phyloP scores from a whole-genome alignment of 2,329 filamentous ascomycete genomes.

The Pezicula carpinea region DNA sequence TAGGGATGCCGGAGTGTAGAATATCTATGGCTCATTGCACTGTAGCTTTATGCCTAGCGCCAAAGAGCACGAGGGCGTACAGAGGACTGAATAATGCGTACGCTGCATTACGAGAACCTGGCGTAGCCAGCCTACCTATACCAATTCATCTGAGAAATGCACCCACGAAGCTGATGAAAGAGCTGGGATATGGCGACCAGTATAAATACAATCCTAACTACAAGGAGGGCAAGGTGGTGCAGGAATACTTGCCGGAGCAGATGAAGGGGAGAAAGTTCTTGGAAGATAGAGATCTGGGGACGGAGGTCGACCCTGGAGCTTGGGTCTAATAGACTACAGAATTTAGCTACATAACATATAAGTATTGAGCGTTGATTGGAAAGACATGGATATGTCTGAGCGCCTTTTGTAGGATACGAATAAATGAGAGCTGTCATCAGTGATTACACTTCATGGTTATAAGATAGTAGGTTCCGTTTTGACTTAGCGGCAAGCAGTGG shows the following conservation, averaged over 20 bases:
- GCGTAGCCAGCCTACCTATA: constrained; percentile 74
- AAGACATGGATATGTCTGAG: too few relatives aligned
- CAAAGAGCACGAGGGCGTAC: constrained; percentile 86
- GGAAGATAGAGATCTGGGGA: constrained; percentile 75
- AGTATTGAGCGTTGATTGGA: constrained; percentile 12
- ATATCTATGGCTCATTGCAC: constrained; percentile 88
- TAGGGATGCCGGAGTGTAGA: constrained; percentile 90
- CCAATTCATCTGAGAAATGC: constrained; percentile 89
- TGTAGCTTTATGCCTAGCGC: constrained; percentile 73
- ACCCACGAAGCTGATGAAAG: constrained; percentile 87
- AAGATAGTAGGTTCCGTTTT: too few relatives aligned
- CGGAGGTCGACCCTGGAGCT: constrained; percentile 60
- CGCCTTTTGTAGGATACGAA: too few relatives aligned
- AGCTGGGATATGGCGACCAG: constrained; percentile 81
- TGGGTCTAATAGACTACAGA: constrained; percentile 16
- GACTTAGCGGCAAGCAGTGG: too few relatives aligned
- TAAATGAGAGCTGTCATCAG: too few relatives aligned
- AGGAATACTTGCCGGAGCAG: constrained; percentile 84
- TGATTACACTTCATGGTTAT: too few relatives aligned
- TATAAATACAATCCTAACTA: constrained; percentile 99
- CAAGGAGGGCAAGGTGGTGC: constrained; percentile 70
- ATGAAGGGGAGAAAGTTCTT: constrained; percentile 69
- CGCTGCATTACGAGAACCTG: constrained; percentile 74
- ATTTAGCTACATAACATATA: background rate
- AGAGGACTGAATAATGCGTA: constrained; percentile 76